Percentiles rank a stretch among this genome's conserved stretches.
Conservation (phyloP, 176 grass and related monocot species). For the Otatea glauca region DNA sequence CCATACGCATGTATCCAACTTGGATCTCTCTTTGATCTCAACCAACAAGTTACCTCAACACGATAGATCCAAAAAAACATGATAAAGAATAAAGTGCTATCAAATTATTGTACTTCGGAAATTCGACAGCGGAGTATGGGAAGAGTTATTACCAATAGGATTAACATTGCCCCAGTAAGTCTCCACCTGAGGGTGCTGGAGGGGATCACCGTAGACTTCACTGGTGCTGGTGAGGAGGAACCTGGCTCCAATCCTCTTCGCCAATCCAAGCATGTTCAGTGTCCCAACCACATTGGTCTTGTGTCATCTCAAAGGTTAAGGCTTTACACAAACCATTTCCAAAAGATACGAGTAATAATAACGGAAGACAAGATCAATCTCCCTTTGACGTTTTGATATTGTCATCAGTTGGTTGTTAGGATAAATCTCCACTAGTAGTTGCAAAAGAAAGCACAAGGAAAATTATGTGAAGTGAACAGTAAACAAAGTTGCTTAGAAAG, state of each 20-base stretch:
- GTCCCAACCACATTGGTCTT: conserved; percentile 98
- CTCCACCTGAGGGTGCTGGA: conserved; percentile 94
- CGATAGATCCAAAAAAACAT: conserved; percentile 3
- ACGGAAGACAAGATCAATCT: not conserved
- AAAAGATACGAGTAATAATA: not conserved
- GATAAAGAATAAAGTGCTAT: not conserved
- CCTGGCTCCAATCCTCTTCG: conserved; percentile 79
- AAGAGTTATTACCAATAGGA: conserved; percentile 69
- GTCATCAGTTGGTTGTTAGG: conserved; percentile 32
- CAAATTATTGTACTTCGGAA: not conserved
- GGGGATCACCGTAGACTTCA: conserved; percentile 93
- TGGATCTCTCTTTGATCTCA: not conserved
- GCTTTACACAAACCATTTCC: conserved; percentile 32
- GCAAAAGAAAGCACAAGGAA: conserved; percentile 23
- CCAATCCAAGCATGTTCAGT: conserved; percentile 93
- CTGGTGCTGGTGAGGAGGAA: conserved; percentile 98
- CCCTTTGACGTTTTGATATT: not conserved
- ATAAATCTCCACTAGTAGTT: conserved; percentile 19
- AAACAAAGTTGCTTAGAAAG: conserved; percentile 45
- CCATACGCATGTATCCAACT: conserved; percentile 42
- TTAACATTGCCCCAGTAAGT: conserved; percentile 99
- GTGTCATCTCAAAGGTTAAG: conserved; percentile 65
- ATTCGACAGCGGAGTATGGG: not conserved
- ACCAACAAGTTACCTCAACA: conserved; percentile 39
- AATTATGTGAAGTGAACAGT: conserved; percentile 47